Base-by-base conservation (phyloP, 2,329 filamentous ascomycete genomes). In the Cercospora beticola region DNA sequence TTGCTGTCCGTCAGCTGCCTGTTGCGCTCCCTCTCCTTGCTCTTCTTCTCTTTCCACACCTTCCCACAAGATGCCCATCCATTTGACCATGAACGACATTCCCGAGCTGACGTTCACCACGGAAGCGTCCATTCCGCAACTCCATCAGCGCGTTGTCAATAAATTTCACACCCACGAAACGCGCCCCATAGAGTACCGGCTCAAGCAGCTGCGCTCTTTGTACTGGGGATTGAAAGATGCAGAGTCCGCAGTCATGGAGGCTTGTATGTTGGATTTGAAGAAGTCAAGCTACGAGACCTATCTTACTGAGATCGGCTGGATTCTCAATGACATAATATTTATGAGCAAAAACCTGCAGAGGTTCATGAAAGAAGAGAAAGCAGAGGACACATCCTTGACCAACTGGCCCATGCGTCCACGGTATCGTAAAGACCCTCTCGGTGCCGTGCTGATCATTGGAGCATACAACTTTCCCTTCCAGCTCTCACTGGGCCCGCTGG, bases 391-490 rank as follows among this genome's bases (percentile, higher is more conserved):
- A 18, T 84, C 89, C 12, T 78, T 93, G 57, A 84, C 86, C 52
- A 92, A 90, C 81, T 86, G 86, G 73, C 78, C 90, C 52, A 86
- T 97, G 82, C 89, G 84, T 66, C 91, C 93, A 43, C 90, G 86
- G 77, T 89, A 96, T 78, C 86, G 89, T 72, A 96, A 97, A 82
- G 94, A 98, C 77, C 95, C 95, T 1, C 81, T 97, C 67, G 95
- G 95, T 40, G 84, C 89, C 49, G 88, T 92, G 10, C 84, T 98
- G 74, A 88, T 97, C 76, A 96, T 98, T 77, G 89, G 88, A 67
- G 89, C 95, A 54, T 98, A 92, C 87, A 99, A 99, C 84, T 97
- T 94, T 80, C 95, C 95, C 62, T 84, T 97, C 79, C 90, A 94
- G 81, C 86, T 98, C 54, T 88, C 89, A 43, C 79, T 98, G 49